Base-by-base conservation (phyloP, 345 rosid genomes). In the Lagerstroemia speciosa region DNA sequence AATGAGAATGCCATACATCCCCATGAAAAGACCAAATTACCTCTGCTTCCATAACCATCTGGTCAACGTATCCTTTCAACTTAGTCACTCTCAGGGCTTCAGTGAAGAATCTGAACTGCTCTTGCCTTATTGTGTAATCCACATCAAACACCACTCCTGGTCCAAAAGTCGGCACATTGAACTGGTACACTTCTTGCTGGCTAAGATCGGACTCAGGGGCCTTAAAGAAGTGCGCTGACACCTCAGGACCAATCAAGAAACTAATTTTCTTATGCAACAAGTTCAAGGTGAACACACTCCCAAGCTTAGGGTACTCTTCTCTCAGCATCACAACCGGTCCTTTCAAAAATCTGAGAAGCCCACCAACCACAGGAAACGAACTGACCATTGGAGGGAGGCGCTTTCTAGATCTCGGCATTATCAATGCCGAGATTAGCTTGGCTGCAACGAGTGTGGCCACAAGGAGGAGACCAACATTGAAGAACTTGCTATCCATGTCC, bases 141-240 rank as follows among this genome's bases (percentile, higher is more conserved):
- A 93, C 98, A 69, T 91, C 98, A 67, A 93, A 93, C 55, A 93
- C 98, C 31, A 93, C 98, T 33, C 98, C 97, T 9, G 94, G 98
- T 26, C 98, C 98, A 69, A 93, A 93, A 62, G 96, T 87, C 12
- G 97, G 98, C 64, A 93, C 98, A 74, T 93, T 93, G 86, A 93
- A 93, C 65, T 86, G 95, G 73, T 93, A 93, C 2, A 93, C 94
- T 72, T 93, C 98, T 77, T 93, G 97, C 85, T 93, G 98, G 69
- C 98, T 93, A 24, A 93, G 87, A 65, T 93, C 97, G 12, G 86
- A 69, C 71, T 93, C 98, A 0, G 86, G 37, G 69, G 98, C 97
- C 89, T 93, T 93, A 78, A 93, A 93, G 74, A 93, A 93, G 73
- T 91, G 98, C 0, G 98, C 83, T 1, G 98, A 93, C n/a, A 93